Percentiles rank a stretch among this genome's conserved stretches.
Conservation (phyloP, 2,329 filamentous ascomycete genomes). For the Lachnellula willkommii region DNA sequence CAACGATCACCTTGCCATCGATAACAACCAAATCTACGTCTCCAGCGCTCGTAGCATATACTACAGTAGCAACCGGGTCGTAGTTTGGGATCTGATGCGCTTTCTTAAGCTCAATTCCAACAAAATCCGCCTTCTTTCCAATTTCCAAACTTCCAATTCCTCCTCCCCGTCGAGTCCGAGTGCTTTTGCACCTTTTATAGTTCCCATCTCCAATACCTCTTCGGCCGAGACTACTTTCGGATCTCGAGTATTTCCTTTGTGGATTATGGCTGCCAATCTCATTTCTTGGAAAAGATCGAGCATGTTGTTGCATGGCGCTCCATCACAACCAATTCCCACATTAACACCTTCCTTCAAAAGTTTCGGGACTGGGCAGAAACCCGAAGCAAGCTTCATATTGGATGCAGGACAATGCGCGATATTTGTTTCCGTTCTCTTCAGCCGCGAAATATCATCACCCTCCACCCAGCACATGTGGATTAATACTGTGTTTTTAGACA, state of each 20-base stretch:
- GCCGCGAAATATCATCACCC: not conserved
- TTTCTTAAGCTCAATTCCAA: conserved; percentile 41
- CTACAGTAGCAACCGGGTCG: conserved; percentile 8
- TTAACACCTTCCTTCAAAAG: conserved; percentile 7
- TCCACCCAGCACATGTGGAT: conserved; percentile 10
- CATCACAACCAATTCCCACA: conserved; percentile 6
- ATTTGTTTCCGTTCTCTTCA: conserved; percentile 6
- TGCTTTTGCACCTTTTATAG: conserved; percentile 15
- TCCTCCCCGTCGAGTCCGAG: conserved; percentile 1
- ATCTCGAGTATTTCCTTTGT: conserved; percentile 5
- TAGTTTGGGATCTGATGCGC: conserved; percentile 4
- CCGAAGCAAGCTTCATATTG: conserved; percentile 9
- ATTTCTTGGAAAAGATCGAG: conserved; percentile 12
- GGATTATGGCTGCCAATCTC: conserved; percentile 8
- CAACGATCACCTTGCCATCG: conserved; percentile 7
- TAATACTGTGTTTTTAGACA: conserved; percentile 2
- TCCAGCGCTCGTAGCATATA: conserved; percentile 4
- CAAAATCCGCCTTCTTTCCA: conserved; percentile 53
- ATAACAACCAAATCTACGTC: conserved; percentile 10
- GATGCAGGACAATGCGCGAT: conserved; percentile 11
- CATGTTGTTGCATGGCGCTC: conserved; percentile 12
- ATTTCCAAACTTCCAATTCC: conserved; percentile 34
- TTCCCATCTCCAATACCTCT: conserved; percentile 33
- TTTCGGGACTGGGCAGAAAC: conserved; percentile 5
- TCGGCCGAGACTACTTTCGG: conserved; percentile 7